Evolutionary conservation across 257 asterid genomes (phyloP), one percentile per base, ranked within the genome.

Genomic region (Verbena officinalis): DNA sequence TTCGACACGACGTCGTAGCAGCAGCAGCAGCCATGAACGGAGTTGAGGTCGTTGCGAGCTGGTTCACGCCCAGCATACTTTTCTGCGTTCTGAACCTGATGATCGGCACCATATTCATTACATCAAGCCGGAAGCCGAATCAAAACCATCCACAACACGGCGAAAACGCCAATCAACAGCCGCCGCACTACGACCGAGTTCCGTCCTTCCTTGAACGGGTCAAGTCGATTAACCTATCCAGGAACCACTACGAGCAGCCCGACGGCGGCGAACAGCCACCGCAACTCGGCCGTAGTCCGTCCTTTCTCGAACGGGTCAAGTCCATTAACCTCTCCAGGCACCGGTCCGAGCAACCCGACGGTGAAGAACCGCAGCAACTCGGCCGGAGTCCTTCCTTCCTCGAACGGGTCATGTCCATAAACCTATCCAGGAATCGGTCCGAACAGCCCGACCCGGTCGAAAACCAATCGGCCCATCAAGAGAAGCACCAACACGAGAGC

Each of bases 41-140:
- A 55, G n/a, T 67, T 3, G 79, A 65, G 13, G 0, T 46, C 10
- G 36, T 84, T 7, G 13, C 78, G 5, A 74, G 67, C 79, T 83
- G 81, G 80, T 50, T 79, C 11, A 81, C 93, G 0, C 94, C 87
- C 15, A 63, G 82, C 0, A 34, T 74, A n/a, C 82, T 83, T 21
- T 88, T 88, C 83, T 88, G 91, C 75, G 4, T 81, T 22, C 46
- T 88, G 8, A 88, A 85, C 75, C 74, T 85, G 8, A 46, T 70
- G 68, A 78, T 88, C 40, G 84, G 63, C 68, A 66, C 83, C 38
- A 79, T 88, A 19, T 79, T 75, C 71, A 13, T 83, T 31, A 49
- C 52, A 24, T 82, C 87, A 1, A 59, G n/a, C 56, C 69, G 75
- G 36, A 79, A 76, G 24, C 60, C 78, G 19, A 59, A 27, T 21